Evolutionary conservation across 169 alveolate species (phyloP), one percentile per base, ranked within the genome.

Genomic region (Eimeria acervulina): DNA sequence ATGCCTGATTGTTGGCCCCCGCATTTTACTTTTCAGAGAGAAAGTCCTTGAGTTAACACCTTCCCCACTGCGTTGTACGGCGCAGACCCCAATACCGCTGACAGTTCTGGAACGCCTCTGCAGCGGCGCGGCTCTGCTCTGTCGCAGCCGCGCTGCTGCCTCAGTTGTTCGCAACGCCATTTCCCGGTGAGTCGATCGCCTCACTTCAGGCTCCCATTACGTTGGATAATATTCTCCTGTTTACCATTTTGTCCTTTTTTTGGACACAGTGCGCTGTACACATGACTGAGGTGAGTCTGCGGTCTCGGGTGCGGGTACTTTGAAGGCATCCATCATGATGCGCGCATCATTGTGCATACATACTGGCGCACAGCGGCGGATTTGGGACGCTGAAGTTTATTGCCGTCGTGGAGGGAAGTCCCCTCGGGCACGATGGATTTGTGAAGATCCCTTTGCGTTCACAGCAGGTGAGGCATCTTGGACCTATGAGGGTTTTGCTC

Each of bases 91-190:
- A 72, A 38, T 72, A 6, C 55, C 84, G 7, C 28, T 72, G 84
- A 33, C 52, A 8, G 38, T 7, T 31, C 92, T 26, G n/a, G 78
- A 33, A 17, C 70, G 52, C 76, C 55, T 12, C 76, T 84, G 92
- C 76, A 84, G 76, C 31, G 92, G 92, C 40, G 92, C 76, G 52
- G 76, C 15, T 23, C 92, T 84, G 55, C 76, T 84, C 23, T 52
- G 92, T 68, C 76, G 92, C 76, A 84, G 92, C 51, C 78, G 52
- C 36, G 31, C 92, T 38, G 52, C 51, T n/a, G 91, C 91, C 17
- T 23, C 91, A 15, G 36, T 52, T 55, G 44, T 36, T 26, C 92
- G 92, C 47, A 84, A 23, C 52, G 72, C 74, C n/a, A 84, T 84
- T 31, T 17, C 19, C 7, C 31, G 38, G 92, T 84, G 63, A 47